Evolutionary conservation across 139 green algal species (phyloP).

Genomic region (Chlorella ohadii): DNA sequence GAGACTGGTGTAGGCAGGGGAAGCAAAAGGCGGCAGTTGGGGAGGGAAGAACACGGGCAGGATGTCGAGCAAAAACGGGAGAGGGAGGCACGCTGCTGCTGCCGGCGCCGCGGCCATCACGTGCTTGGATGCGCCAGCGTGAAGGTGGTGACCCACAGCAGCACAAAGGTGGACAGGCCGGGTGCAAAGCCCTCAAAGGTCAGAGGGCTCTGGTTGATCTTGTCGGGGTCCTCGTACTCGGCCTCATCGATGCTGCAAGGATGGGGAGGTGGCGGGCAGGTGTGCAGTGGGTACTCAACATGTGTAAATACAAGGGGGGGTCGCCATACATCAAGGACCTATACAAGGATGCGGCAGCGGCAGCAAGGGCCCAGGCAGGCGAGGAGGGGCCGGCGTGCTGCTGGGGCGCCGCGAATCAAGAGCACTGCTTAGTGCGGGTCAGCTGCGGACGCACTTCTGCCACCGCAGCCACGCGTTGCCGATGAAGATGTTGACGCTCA

Average conservation of each 20-base stretch:
- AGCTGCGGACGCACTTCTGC: slow-evolving; percentile 10
- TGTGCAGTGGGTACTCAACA: no score
- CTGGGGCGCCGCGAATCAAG: no score
- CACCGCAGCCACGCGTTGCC: slow-evolving; percentile 39
- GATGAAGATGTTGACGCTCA: slow-evolving; percentile 20
- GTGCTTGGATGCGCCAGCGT: background rate
- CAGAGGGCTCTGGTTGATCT: slow-evolving; percentile 8
- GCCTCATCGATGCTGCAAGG: slow-evolving; percentile 38
- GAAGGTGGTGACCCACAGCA: slow-evolving; percentile 36
- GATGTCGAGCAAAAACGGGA: no score
- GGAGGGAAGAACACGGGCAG: no score
- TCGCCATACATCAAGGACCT: no score
- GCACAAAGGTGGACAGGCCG: slow-evolving; percentile 41
- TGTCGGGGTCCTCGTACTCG: slow-evolving; percentile 40
- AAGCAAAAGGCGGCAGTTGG: no score
- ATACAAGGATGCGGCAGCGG: no score
- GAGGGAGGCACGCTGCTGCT: no score
- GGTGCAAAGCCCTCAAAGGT: slow-evolving; percentile 43
- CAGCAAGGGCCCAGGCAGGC: background rate
- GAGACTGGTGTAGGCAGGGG: no score
- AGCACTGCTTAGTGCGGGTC: background rate
- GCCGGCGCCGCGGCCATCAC: no score
- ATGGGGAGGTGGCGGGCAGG: background rate
- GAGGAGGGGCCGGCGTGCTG: no score
- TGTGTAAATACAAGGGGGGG: no score